Base-by-base conservation (phyloP, 805 yeast species). In the Candida vaughaniae region DNA sequence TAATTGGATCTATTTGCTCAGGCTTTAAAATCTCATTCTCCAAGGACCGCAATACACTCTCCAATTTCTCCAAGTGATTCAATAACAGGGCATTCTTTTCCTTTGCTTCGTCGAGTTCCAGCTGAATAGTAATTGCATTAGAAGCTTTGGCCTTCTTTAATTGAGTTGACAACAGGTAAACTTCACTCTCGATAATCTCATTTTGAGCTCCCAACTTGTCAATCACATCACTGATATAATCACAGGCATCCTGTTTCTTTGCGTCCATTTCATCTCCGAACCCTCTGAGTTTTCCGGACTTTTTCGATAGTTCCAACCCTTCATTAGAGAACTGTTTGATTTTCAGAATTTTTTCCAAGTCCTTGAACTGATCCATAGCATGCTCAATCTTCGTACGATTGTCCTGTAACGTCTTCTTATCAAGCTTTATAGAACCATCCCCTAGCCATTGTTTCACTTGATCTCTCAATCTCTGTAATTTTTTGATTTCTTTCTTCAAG, bases 301-400 rank as follows among this genome's bases (percentile, higher is more conserved):
- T 43, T 32, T 58, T 62, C 23, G 55, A 73, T 56, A 79, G 78
- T 34, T 85, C 87, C 45, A 91, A 71, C 0, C 97, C 97, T 61
- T 93, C 98, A 55, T 87, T 88, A 22, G 93, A 81, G 58, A 86
- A 91, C 35, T 95, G 96, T 61, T 91, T 91, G 25, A 95, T 88
- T 65, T 91, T 91, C 77, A 87, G 83, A 46, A 83, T 79, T 64
- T 89, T 87, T 62, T 91, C 99, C 49, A 91, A 87, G 38, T 88
- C 91, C 59, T 93, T 93, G 66, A 91, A 93, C 51, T 89, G 77
- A 62, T 91, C 99, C 99, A 91, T 91, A 43, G 93, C 93, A 53
- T 89, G 85, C 52, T 91, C 97, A 39, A 82, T 70, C 46, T 87
- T 67, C 33, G 69, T 58, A 11, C 80, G 75, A 52, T 84, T 85